Evolutionary conservation across 2,329 filamentous ascomycete genomes (phyloP), one percentile per base, ranked within the genome.

Genomic region (Aspergillus sp.): DNA sequence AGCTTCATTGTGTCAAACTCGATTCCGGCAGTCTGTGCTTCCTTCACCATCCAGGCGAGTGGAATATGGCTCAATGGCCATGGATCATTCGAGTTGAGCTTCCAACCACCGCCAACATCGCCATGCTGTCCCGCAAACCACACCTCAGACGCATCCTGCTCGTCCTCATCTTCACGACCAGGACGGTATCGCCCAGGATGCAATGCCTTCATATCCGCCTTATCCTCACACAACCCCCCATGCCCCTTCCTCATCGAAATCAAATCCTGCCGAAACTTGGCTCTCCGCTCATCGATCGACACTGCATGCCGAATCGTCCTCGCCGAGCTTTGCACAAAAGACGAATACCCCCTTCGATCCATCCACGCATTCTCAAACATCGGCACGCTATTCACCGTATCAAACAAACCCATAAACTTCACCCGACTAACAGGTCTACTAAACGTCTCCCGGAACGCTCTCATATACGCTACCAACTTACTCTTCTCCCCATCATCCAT

Each of bases 301-400:
- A 77, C 73, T 5, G 73, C 73, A 53, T 77, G 75, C 4, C 74
- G 64, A 39, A 77, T 74, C 3, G 75, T 65, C 37, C 66, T 69
- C 4, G 72, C 72, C 5, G 71, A 68, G 5, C 8, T 28, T 6
- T 12, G n/a, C 5, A 12, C 27, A 34, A 33, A 35, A 27, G 29
- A 78, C 82, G 58, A 85, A 86, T 0, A 83, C 83, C n/a, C 33
- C 31, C 30, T 40, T 5, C 37, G 35, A 27, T 37, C 33, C 33
- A 13, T 13, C 13, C 31, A n/a, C 8, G 8, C 8, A 10, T n/a
- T 13, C 62, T 90, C 86, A 46, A 90, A 90, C 4, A 77, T 74
- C 1, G 85, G 83, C 0, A 90, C 86, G 7, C 83, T 87, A 56
- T 90, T 90, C 51, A 91, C 87, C 0, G 86, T 89, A 54, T 90